phyloP scores from a whole-genome alignment of 2,329 filamentous ascomycete genomes.

The Zymoseptoria ardabiliae region DNA sequence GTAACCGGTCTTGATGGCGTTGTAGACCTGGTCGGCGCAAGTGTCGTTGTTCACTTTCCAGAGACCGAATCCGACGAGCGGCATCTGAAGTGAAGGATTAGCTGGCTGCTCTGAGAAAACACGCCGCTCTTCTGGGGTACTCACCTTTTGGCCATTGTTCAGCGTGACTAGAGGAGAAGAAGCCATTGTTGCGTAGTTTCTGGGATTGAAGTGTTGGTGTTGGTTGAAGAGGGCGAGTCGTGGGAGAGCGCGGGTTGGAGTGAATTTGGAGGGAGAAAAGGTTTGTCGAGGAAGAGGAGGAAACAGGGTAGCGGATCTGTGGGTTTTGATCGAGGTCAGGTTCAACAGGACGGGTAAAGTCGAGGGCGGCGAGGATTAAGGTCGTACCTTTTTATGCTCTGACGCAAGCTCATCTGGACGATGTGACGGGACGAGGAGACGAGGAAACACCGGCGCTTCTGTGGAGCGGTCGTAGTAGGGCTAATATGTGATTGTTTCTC shows the following conservation, averaged over 20 bases:
- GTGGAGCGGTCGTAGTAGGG: not conserved
- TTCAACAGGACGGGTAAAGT: not conserved
- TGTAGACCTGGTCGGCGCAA: constrained; percentile 70
- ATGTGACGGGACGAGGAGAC: not conserved
- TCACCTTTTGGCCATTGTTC: constrained; percentile 32
- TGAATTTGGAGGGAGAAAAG: not conserved
- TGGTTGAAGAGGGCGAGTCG: constrained; percentile 3
- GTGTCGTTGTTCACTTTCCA: constrained; percentile 76
- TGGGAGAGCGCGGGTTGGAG: not conserved
- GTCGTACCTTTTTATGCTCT: constrained; percentile 13
- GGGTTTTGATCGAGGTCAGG: constrained; percentile 1
- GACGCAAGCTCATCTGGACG: constrained; percentile 6
- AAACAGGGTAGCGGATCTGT: constrained; percentile 12
- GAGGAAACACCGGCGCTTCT: constrained; percentile 3
- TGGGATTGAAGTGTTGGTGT: constrained; percentile 1
- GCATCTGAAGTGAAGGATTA: constrained; percentile 47
- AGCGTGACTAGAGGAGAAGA: constrained; percentile 28
- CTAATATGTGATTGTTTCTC: constrained; percentile 3
- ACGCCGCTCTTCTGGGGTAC: constrained; percentile 1
- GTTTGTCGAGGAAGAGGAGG: constrained; percentile 2
- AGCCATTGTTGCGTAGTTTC: constrained; percentile 25
- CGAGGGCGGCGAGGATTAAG: not conserved
- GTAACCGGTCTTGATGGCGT: constrained; percentile 57
- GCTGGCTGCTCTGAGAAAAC: not conserved
- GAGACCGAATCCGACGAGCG: constrained; percentile 67